Evolutionary conservation across 2,329 filamentous ascomycete species (phyloP), one percentile per base, ranked within the genome.

Genomic region (Penicillium sp.): DNA sequence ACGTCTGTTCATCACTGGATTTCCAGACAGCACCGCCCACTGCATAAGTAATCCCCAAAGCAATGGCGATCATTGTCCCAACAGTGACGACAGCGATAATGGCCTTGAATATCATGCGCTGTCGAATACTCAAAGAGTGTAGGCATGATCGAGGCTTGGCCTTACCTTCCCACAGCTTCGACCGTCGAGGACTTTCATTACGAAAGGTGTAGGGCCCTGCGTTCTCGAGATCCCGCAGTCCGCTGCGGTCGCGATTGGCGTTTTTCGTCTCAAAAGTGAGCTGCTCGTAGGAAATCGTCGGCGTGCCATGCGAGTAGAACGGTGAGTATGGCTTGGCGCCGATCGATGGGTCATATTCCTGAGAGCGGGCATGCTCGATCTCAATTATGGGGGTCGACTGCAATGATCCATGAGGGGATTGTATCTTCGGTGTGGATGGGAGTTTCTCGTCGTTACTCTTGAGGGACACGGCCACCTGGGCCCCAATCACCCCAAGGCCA

Each of bases 21-120:
- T 70, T 76, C 73, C 76, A 80, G 4, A 78, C 74, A 6, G 76
- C 73, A n/a, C 76, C 77, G 29, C 76, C 74, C 1, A 79, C 75
- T 2, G 75, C 75, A 22, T 71, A 70, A 1, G 76, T 76, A 55
- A 80, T 77, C 3, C 78, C 77, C 57, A 80, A 60, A 10, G 76
- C 78, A 56, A 80, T 73, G 6, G 73, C 78, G 19, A 79, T 73
- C 70, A 78, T 78, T 16, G 68, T 69, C 5, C 77, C 78, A 21
- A 79, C 60, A 8, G 76, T 71, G 13, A 78, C 55, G n/a, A 79
- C 51, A 0, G 76, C 78, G 51, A 80, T 70, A 13, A 72, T 56
- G 0, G 70, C 63, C 57, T 79, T 79, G 39, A 79, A 63, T 5
- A 65, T 59, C 56, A 79, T 59, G 13, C 71, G 70, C 59, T 78